These are phyloP conservation scores for Yueomyces sp. DNA, from an alignment of 805 yeast genomes.

Conservation along the genomic window DNA sequence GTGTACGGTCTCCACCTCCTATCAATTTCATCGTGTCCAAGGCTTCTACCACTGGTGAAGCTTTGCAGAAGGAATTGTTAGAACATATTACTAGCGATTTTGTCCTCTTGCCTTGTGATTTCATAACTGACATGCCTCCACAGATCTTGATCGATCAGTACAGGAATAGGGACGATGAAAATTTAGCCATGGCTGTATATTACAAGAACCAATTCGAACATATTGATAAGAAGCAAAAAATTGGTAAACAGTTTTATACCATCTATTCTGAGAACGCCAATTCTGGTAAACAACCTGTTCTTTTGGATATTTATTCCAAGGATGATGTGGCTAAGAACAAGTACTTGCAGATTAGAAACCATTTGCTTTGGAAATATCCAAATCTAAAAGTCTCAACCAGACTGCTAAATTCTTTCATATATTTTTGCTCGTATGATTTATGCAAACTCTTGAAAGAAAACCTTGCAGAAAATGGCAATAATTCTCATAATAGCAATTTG, in stretches of 20 bases:
- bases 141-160: conserved; percentile 75
- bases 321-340: conserved; percentile 61
- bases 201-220: conserved; percentile 64
- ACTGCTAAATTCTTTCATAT: conserved; percentile 61
- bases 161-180: conserved; percentile 53
- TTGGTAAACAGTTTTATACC: conserved; percentile 45
- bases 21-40: conserved; percentile 32
- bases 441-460: conserved; percentile 31
- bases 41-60: conserved; percentile 48
- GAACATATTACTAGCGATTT: conserved; percentile 36
- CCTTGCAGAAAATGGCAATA: background rate
- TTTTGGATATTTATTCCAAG: conserved; percentile 62
- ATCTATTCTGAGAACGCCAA: conserved; percentile 41
- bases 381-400: conserved; percentile 63
- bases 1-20: conserved; percentile 22
- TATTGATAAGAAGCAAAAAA: conserved; percentile 49
- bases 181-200: conserved; percentile 63
- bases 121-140: conserved; percentile 85
- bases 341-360: conserved; percentile 65
- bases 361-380: conserved; percentile 83
- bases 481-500: conserved; percentile 3
- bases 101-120: conserved; percentile 87
- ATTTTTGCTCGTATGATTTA: conserved; percentile 44
- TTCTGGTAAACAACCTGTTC: conserved; percentile 23
- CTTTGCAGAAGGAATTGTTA: conserved; percentile 35